A percentile compares a stretch with the other conserved stretches of the same genome.
These are phyloP conservation scores for Fusarium citri DNA, from an alignment of 2,329 filamentous ascomycete species.

Conservation along the genomic window DNA sequence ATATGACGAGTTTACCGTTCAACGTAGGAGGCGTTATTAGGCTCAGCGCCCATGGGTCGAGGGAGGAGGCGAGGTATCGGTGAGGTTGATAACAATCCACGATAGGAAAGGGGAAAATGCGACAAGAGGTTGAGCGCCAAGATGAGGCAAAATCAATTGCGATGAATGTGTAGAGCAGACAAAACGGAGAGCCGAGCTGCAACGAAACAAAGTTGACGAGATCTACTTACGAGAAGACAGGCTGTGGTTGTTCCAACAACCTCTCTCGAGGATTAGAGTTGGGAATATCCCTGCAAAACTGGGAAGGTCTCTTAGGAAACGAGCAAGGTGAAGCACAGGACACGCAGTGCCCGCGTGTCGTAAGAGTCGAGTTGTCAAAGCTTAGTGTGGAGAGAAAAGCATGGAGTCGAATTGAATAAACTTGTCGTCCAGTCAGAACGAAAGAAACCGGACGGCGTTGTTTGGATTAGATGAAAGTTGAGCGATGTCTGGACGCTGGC, in stretches of 20 bases:
- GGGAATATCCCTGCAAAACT: conserved; percentile 45
- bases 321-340: conserved; percentile 33
- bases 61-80: conserved; percentile 21
- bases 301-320: conserved; percentile 46
- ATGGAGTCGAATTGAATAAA: conserved; percentile 37
- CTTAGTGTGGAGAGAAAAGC: conserved; percentile 34
- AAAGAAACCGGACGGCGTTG: conserved; percentile 37
- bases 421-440: conserved; percentile 29
- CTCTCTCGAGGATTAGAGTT: conserved; percentile 39
- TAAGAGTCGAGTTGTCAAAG: conserved; percentile 29
- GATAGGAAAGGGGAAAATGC: conserved; percentile 22
- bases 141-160: conserved; percentile 11
- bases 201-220: conserved; percentile 16
- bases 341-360: conserved; percentile 31
- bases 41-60: conserved; percentile 23
- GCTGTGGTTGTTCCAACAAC: conserved; percentile 44
- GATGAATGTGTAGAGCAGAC: conserved; percentile 8
- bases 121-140: conserved; percentile 23
- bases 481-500: conserved; percentile 28
- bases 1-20: conserved; percentile 5
- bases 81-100: conserved; percentile 35
- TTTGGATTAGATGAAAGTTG: conserved; percentile 43
- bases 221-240: conserved; percentile 43
- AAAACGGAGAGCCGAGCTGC: conserved; percentile 8
- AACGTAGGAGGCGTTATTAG: conserved; percentile 6